Percentiles rank a stretch among this genome's conserved stretches.
These are phyloP conservation scores for Lepidium sativum DNA, from an alignment of 345 rosid species.

Conservation along the genomic window DNA sequence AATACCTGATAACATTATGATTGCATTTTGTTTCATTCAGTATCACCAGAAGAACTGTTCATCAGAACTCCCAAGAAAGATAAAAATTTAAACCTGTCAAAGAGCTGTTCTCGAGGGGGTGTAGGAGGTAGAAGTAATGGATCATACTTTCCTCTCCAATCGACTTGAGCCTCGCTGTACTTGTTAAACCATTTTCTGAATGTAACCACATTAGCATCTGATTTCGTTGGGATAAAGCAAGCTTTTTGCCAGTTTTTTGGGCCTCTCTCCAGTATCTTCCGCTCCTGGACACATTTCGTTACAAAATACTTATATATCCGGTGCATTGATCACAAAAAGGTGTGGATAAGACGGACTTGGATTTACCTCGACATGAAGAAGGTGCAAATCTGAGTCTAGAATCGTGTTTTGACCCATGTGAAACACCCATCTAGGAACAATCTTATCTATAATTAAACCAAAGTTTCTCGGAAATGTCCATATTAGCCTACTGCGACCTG, in stretches of 20 bases:
- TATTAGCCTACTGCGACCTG: conserved; percentile 80
- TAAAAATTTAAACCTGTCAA: conserved; percentile 51
- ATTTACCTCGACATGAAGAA: conserved; percentile 78
- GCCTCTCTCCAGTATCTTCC: conserved; percentile 64
- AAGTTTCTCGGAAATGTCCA: conserved; percentile 79
- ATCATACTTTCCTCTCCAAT: conserved; percentile 65
- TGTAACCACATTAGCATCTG: conserved; percentile 64
- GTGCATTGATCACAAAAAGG: conserved; percentile 2
- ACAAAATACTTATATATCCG: not conserved
- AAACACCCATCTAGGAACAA: conserved; percentile 81
- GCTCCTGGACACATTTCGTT: conserved; percentile 40
- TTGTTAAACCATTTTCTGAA: conserved; percentile 78
- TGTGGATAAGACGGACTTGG: not conserved
- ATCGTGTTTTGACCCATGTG: conserved; percentile 69
- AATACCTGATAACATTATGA: conserved; percentile 37
- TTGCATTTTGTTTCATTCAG: not conserved
- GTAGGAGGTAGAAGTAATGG: conserved; percentile 68
- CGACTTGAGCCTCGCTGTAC: conserved; percentile 49
- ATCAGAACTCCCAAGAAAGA: not conserved
- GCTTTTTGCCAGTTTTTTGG: conserved; percentile 74
- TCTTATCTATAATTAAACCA: conserved; percentile 54
- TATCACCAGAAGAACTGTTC: not conserved
- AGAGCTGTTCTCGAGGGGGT: conserved; percentile 63
- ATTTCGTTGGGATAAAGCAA: conserved; percentile 71
- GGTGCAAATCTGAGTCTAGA: conserved; percentile 82